These are phyloP conservation scores for Aspergillus pseudoviridinutans DNA, from an alignment of 2,329 filamentous ascomycete genomes.

Conservation along the genomic window DNA sequence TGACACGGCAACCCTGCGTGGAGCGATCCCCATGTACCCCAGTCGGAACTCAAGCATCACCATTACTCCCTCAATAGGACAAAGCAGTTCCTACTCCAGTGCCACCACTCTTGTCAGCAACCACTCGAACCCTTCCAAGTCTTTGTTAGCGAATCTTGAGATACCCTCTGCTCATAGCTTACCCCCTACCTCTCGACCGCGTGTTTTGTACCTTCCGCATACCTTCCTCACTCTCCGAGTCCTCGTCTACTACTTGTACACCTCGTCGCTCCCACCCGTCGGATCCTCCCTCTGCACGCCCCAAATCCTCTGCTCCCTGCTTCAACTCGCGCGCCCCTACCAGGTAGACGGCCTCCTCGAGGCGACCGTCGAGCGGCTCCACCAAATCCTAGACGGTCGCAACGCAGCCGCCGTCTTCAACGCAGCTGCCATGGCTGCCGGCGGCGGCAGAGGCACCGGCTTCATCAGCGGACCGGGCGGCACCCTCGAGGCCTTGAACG, in stretches of 20 bases:
- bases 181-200: conserved; percentile 63
- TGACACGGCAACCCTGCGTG: conserved; percentile 71
- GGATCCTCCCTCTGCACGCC: conserved; percentile 80
- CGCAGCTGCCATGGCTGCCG: conserved; percentile 94
- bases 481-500: conserved; percentile 41
- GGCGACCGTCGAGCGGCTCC: conserved; percentile 84
- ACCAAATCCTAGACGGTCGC: conserved; percentile 81
- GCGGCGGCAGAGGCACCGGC: conserved; percentile 79
- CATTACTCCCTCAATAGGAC: conserved; percentile 61
- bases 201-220: conserved; percentile 89
- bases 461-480: conserved; percentile 55
- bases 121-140: conserved; percentile 26
- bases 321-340: conserved; percentile 91
- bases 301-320: conserved; percentile 89
- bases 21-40: conserved; percentile 54
- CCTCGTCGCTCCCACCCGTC: conserved; percentile 74
- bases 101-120: conserved; percentile 39
- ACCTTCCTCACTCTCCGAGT: conserved; percentile 86
- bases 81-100: conserved; percentile 40
- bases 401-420: conserved; percentile 98
- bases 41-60: conserved; percentile 78
- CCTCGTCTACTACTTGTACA: conserved; percentile 89
- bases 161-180: conserved; percentile 52
- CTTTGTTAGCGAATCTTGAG: conserved; percentile 43
- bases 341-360: conserved; percentile 89